These are phyloP conservation scores for Ustilago xerochloae DNA, from an alignment of 1,284 basidiomycete genomes.

Conservation along the genomic window DNA sequence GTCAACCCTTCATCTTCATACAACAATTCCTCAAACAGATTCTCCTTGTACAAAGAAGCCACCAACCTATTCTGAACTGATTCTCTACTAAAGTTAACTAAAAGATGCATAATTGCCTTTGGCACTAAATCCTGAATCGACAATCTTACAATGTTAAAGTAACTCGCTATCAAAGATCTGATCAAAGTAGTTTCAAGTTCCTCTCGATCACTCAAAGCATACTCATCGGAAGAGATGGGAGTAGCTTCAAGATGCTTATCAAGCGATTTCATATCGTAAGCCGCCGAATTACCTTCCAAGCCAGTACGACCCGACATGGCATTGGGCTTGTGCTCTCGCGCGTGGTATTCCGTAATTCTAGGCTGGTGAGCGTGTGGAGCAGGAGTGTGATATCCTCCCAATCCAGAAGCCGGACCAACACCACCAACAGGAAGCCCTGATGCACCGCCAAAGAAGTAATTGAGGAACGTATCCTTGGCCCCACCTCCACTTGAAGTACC, in stretches of 20 bases:
- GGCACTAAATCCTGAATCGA: conserved; percentile 97
- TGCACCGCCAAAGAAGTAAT: conserved; percentile 67
- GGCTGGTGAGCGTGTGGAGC: conserved; percentile 29
- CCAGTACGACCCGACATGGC: conserved; percentile 73
- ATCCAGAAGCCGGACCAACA: conserved; percentile 40
- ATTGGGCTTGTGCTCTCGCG: conserved; percentile 55
- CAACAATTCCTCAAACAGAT: conserved; percentile 85
- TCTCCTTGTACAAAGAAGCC: conserved; percentile 83
- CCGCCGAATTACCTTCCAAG: conserved; percentile 82
- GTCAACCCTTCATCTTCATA: conserved; percentile 96
- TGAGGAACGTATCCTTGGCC: conserved; percentile 64
- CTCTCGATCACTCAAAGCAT: conserved; percentile 79
- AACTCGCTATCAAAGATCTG: conserved; percentile 90
- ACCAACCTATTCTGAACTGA: conserved; percentile 96
- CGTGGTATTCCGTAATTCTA: conserved; percentile 36
- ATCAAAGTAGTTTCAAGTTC: conserved; percentile 97
- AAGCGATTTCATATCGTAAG: conserved; percentile 98
- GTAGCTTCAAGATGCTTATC: conserved; percentile 81
- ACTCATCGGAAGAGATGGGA: conserved; percentile 73
- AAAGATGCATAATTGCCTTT: conserved; percentile 76
- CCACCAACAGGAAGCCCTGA: conserved; percentile 58
- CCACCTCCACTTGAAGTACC: conserved; percentile 21
- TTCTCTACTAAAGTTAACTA: conserved; percentile 96
- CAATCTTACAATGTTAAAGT: conserved; percentile 95
- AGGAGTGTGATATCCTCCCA: conserved; percentile 42